A percentile compares a stretch with the other conserved stretches of the same genome.
Evolutionary conservation across 331 rosid genomes (phyloP).

Genomic region (Pyrus hybrid): DNA sequence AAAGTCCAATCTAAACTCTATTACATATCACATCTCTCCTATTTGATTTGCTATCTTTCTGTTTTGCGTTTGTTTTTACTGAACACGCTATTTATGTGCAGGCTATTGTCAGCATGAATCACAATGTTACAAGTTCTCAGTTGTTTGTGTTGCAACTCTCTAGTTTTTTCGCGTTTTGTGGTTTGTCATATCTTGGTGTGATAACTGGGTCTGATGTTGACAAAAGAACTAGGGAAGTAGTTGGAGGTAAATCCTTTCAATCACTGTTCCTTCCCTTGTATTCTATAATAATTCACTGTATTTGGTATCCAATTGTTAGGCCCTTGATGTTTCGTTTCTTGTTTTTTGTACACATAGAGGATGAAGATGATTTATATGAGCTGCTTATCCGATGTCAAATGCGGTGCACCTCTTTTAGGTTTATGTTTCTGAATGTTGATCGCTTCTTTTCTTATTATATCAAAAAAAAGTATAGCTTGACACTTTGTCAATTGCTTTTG

Average conservation of each 20-base stretch:
- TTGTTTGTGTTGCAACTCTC: constrained; percentile 43
- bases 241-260: constrained; percentile 45
- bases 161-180: constrained; percentile 55
- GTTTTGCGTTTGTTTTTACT: no score
- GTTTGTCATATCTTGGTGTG: constrained; percentile 65
- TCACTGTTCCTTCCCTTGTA: constrained; percentile 1
- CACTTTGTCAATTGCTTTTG: background rate
- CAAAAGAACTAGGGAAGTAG: constrained; percentile 27
- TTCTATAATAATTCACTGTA: background rate
- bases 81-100: constrained; percentile 25
- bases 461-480: background rate
- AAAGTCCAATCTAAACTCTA: background rate
- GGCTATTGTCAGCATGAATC: constrained; percentile 55
- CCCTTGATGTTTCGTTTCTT: background rate
- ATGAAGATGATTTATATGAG: constrained; percentile 53
- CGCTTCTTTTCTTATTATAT: constrained; percentile 10
- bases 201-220: constrained; percentile 50
- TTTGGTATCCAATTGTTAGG: background rate
- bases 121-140: constrained; percentile 31
- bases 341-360: constrained; percentile 25
- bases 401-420: constrained; percentile 83
- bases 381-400: constrained; percentile 57
- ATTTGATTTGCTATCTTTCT: background rate
- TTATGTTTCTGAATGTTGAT: constrained; percentile 16
- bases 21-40: background rate